Conservation (phyloP, 1,284 basidiomycete genomes). For the Cryptococcus sp. region DNA sequence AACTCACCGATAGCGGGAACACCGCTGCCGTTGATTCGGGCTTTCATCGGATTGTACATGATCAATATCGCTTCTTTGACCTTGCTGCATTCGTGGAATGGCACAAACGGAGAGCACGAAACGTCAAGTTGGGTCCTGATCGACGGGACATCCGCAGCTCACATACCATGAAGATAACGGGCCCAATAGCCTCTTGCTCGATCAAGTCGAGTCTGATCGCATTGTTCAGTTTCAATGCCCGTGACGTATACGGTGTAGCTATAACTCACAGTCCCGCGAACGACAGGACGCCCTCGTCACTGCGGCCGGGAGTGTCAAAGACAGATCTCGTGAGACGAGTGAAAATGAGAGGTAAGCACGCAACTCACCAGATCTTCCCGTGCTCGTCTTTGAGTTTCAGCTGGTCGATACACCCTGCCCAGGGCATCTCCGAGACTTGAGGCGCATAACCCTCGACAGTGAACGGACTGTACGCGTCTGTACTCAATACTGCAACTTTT, state of each 20-base stretch:
- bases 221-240: background rate
- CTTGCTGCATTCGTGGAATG: conserved; percentile 7
- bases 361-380: conserved; percentile 14
- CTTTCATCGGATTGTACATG: conserved; percentile 10
- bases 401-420: conserved; percentile 15
- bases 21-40: conserved; percentile 5
- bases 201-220: conserved; percentile 10
- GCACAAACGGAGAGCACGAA: background rate
- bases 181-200: conserved; percentile 6
- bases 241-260: background rate
- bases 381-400: conserved; percentile 18
- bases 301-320: background rate
- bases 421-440: conserved; percentile 10
- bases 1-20: conserved; percentile 12
- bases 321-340: background rate
- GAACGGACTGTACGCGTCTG: conserved; percentile 22
- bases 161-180: conserved; percentile 15
- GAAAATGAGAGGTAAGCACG: too few species aligned
- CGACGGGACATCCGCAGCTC: background rate
- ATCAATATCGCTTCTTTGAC: conserved; percentile 5
- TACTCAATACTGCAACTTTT: too few species aligned
- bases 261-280: conserved; percentile 3
- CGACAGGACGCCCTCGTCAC: conserved; percentile 8
- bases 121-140: too few species aligned
- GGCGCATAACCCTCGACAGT: conserved; percentile 21